Evolutionary conservation across 2,329 filamentous ascomycete genomes (phyloP).

Genomic region (Cryphonectria japonica): DNA sequence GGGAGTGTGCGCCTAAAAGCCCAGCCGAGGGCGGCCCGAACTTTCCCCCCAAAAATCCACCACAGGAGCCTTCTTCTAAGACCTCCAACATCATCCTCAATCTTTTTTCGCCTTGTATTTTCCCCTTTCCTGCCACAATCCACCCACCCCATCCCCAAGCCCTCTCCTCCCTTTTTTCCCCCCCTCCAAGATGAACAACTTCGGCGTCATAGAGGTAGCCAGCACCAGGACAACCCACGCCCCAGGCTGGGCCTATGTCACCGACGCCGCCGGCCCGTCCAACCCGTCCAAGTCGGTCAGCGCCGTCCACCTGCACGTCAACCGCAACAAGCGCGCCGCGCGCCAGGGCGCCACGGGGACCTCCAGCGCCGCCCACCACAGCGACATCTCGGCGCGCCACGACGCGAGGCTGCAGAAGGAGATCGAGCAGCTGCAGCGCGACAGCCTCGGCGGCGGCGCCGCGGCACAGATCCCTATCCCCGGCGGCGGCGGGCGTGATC

Average conservation of each 20-base stretch:
- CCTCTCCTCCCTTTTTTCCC: not conserved
- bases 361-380: conserved; percentile 52
- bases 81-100: conserved; percentile 11
- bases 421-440: conserved; percentile 79
- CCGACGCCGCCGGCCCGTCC: conserved; percentile 68
- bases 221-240: conserved; percentile 69
- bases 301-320: conserved; percentile 43
- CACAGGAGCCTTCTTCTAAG: not conserved
- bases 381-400: conserved; percentile 79
- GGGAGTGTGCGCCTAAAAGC: conserved; percentile 19
- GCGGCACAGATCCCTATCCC: conserved; percentile 72
- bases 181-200: conserved; percentile 61
- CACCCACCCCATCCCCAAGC: not conserved
- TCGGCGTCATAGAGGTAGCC: conserved; percentile 82
- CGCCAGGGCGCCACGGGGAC: conserved; percentile 59
- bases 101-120: not conserved
- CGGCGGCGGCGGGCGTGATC: conserved; percentile 47
- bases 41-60: conserved; percentile 5
- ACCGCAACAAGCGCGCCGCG: conserved; percentile 73
- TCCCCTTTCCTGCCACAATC: not conserved
- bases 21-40: conserved; percentile 30
- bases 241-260: conserved; percentile 91
- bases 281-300: conserved; percentile 47
- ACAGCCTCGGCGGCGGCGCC: conserved; percentile 67
- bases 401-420: conserved; percentile 81